Base-by-base conservation (phyloP, 805 yeast genomes). In the Candida koratica region DNA sequence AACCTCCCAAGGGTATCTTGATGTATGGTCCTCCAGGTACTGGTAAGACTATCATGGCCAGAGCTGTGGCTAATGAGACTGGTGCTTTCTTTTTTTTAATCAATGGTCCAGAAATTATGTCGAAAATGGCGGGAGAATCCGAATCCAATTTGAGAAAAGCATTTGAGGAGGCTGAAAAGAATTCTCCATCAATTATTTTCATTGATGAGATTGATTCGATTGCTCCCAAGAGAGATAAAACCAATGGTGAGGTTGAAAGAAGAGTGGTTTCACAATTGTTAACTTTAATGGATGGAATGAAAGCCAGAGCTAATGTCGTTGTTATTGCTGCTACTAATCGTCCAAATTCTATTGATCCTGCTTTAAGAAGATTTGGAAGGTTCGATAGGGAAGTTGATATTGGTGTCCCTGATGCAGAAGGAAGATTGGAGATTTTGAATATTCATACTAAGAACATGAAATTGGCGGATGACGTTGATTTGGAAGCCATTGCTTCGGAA, bases 11-110 rank as follows among this genome's bases (percentile, higher is more conserved):
- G 64, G 98, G 98, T 71, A 88, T 93, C 43, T 76, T 93, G 56
- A 85, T 86, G 95, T 93, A 84, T 61, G 98, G 98, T 56, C 98
- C 98, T 33, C 98, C 98, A 22, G 98, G 98, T 78, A 93, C 98
- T 11, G 98, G 98, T 84, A 93, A 93, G 68, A 93, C 98, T 20
- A 73, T 93, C 50, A 88, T 93, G 96, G 98, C 98, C 2, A 81
- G 98, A 61, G 98, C 98, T n/a, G 98, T 93, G 36, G 98, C 98
- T 32, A 93, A 93, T 55, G 98, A 93, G 67, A 93, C 98, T 16
- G 98, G 98, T 57, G 98, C 98, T 1, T 93, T 93, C 62, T 93
- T 93, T 77, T 93, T 93, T 63, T 76, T 93, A 53, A 93, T 93
- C 64, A 93, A 93, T 60, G 98, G 98, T 64, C 98, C 98, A 7